A percentile compares a stretch with the other conserved stretches of the same genome.
phyloP scores from a whole-genome alignment of 2,329 filamentous ascomycete genomes.

The Phialocephala subalpina region DNA sequence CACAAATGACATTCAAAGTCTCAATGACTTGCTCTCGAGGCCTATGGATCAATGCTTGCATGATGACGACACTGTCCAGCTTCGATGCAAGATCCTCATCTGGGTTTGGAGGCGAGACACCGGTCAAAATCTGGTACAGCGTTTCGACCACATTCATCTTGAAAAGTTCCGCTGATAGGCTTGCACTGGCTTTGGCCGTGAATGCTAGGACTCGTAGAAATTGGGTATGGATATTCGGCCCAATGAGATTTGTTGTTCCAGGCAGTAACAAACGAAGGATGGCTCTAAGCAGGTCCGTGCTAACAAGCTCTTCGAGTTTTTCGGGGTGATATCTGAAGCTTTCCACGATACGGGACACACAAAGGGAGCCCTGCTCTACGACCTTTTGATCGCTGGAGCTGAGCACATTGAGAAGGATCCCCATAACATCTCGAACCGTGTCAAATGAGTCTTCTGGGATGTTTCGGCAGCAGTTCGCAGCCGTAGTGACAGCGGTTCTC shows the following conservation, averaged over 20 bases:
- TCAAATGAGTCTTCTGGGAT: constrained; percentile 93
- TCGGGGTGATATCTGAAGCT: constrained; percentile 90
- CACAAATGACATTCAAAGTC: constrained; percentile 96
- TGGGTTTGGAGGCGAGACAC: constrained; percentile 87
- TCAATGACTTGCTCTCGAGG: constrained; percentile 97
- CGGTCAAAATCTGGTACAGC: constrained; percentile 94
- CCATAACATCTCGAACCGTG: constrained; percentile 95
- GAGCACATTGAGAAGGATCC: constrained; percentile 88
- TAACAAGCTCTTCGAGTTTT: constrained; percentile 92
- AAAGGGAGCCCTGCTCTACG: constrained; percentile 94
- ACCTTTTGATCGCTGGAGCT: constrained; percentile 94
- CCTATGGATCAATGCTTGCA: constrained; percentile 97
- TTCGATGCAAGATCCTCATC: constrained; percentile 82
- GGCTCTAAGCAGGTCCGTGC: constrained; percentile 83
- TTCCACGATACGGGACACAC: constrained; percentile 94
- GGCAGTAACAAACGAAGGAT: constrained; percentile 88
- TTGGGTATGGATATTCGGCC: constrained; percentile 93
- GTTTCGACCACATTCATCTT: constrained; percentile 98
- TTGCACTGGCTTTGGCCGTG: constrained; percentile 86
- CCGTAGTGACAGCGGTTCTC: constrained; percentile 94
- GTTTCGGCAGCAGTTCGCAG: constrained; percentile 97
- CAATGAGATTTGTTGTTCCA: constrained; percentile 94
- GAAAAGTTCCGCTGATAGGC: constrained; percentile 86
- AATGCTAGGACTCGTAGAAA: constrained; percentile 93
- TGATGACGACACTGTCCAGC: constrained; percentile 95